These are phyloP conservation scores for Henningerozyma blattae DNA, from an alignment of 805 yeast genomes.

Conservation along the genomic window DNA sequence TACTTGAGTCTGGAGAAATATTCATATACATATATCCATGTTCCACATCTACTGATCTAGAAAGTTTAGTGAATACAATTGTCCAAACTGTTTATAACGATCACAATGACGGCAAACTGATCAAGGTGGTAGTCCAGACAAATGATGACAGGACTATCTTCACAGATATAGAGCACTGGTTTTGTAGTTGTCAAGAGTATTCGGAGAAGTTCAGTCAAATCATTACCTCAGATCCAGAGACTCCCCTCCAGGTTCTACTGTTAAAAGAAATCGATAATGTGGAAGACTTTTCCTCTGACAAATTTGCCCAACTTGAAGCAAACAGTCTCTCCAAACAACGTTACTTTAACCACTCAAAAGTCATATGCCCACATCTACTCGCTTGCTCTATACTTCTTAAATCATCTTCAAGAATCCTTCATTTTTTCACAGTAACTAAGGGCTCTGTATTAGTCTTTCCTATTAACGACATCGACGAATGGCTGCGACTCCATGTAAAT, in stretches of 20 bases:
- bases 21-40: slow-evolving; percentile 20
- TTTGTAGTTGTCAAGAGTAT: slow-evolving; percentile 25
- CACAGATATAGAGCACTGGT: slow-evolving; percentile 22
- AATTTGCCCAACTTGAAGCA: slow-evolving; percentile 18
- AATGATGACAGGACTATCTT: slow-evolving; percentile 13
- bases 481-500: slow-evolving; percentile 25
- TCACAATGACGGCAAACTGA: neutral
- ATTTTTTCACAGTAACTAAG: slow-evolving; percentile 13
- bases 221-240: slow-evolving; percentile 1
- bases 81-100: neutral
- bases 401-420: slow-evolving; percentile 11
- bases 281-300: slow-evolving; percentile 15
- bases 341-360: slow-evolving; percentile 14
- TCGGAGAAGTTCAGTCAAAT: slow-evolving; percentile 4
- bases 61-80: neutral
- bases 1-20: slow-evolving; percentile 23
- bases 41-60: no score
- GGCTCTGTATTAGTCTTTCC: slow-evolving; percentile 15
- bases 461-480: slow-evolving; percentile 22
- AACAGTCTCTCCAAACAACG: slow-evolving; percentile 17
- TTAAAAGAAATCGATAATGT: slow-evolving; percentile 10
- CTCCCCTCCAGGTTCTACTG: slow-evolving; percentile 2
- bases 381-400: slow-evolving; percentile 19
- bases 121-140: neutral
- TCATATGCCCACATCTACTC: slow-evolving; percentile 24